These are phyloP conservation scores for Carex littledalei DNA, from an alignment of 176 grass and related monocot species.

Conservation along the genomic window DNA sequence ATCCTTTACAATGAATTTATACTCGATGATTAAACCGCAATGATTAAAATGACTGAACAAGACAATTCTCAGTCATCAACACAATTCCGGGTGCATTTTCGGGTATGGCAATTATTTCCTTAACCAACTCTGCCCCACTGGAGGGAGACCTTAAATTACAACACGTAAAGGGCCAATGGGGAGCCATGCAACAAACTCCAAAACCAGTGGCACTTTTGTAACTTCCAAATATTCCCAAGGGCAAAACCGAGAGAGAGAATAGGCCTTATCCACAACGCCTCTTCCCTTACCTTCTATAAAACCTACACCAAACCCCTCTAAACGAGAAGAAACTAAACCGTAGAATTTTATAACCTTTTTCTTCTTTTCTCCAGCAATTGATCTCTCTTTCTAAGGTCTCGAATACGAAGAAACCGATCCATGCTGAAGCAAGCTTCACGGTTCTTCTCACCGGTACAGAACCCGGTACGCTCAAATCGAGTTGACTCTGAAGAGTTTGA, in stretches of 20 bases:
- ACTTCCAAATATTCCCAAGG: background rate
- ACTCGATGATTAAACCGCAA: no score
- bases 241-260: slow-evolving; percentile 17
- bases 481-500: slow-evolving; percentile 32
- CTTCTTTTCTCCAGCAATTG: background rate
- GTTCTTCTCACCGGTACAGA: slow-evolving; percentile 44
- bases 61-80: background rate
- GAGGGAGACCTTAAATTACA: background rate
- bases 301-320: slow-evolving; percentile 6
- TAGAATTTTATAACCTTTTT: background rate
- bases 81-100: background rate
- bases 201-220: slow-evolving; percentile 18
- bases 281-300: slow-evolving; percentile 37
- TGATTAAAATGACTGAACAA: no score
- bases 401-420: slow-evolving; percentile 30
- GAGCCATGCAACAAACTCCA: slow-evolving; percentile 3
- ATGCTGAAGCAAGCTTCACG: slow-evolving; percentile 37
- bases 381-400: background rate
- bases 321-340: slow-evolving; percentile 12
- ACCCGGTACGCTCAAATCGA: slow-evolving; percentile 14
- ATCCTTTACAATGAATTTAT: background rate
- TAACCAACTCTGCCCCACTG: background rate
- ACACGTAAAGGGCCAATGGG: slow-evolving; percentile 11
- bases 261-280: slow-evolving; percentile 57
- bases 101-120: background rate